Base-by-base conservation (phyloP, 176 grass and related monocot genomes). In the Miscanthus lutarioriparius region DNA sequence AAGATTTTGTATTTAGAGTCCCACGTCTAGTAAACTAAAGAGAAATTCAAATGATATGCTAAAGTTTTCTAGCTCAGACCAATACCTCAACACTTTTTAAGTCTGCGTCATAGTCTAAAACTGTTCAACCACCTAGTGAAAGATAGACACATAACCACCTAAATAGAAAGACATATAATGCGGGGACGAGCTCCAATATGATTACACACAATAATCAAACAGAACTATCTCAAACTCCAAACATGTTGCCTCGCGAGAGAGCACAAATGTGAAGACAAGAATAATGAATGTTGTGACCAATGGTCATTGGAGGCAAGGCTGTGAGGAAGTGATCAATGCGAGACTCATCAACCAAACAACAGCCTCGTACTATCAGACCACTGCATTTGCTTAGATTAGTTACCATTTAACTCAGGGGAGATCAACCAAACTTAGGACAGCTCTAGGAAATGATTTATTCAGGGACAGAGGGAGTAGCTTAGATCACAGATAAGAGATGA, bases 311-410 rank as follows among this genome's bases (percentile, higher is more conserved):
- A 95, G 88, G 93, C 88, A 86, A 82, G 90, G 85, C 86, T 84
- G 84, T 78, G 85, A 90, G 36, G 40, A 26, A 81, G 37, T 3
- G 49, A 82, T 82, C 8, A 13, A 75, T 22, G 77, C 88, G 80
- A 66, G 47, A 83, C 80, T 47, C 69, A 84, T 64, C 44, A 30
- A 83, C 61, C 87, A 82, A 45, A 64, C 81, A 36, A 87, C 80
- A 90, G 80, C 82, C 86, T 74, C 32, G 86, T 92, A 95, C 93
- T 92, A 92, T 90, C 79, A 87, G 62, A 87, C 90, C 85, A 70
- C 74, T 32, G 25, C 19, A 66, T 80, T 90, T 51, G 44, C 33
- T 94, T 22, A 56, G 19, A 56, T 56, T 2, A n/a, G 20, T 56
- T 56, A 54, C 51, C 17, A 54, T 54, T 54, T 22, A 8, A 20